These are phyloP conservation scores for Luzula sylvatica DNA, from an alignment of 176 grass and related monocot species.

Conservation along the genomic window DNA sequence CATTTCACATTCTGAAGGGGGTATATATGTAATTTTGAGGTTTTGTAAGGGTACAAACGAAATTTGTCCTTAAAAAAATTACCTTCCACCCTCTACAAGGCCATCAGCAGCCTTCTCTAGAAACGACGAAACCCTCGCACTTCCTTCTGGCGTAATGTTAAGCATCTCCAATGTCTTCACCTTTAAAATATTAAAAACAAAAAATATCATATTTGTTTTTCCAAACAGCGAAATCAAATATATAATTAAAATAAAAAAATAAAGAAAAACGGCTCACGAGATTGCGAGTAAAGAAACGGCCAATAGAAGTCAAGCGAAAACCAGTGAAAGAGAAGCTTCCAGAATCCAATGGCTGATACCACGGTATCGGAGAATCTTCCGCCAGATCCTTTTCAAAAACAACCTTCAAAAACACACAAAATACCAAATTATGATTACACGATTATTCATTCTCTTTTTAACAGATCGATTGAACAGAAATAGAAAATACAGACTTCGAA, in stretches of 20 bases:
- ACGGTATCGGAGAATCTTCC: constrained; percentile 69
- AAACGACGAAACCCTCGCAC: constrained; percentile 63
- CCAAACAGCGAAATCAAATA: constrained; percentile 15
- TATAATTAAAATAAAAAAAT: background rate
- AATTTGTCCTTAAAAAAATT: constrained; percentile 38
- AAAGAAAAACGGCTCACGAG: constrained; percentile 36
- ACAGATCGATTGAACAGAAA: background rate
- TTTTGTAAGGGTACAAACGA: no score
- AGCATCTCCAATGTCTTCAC: constrained; percentile 77
- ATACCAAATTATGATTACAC: no score
- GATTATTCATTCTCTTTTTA: no score
- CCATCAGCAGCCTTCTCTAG: constrained; percentile 85
- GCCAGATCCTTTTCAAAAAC: constrained; percentile 84
- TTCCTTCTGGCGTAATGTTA: constrained; percentile 69
- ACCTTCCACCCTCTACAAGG: constrained; percentile 87
- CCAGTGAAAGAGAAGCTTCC: constrained; percentile 75
- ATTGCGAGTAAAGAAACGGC: constrained; percentile 63
- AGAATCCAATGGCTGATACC: constrained; percentile 87
- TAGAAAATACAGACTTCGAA: constrained; percentile 53
- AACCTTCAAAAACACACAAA: constrained; percentile 46
- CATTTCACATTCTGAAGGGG: no score
- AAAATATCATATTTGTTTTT: constrained; percentile 3
- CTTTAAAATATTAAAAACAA: constrained; percentile 29
- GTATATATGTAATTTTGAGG: no score
- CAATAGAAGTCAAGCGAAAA: constrained; percentile 76